Evolutionary conservation across 2,329 filamentous ascomycete species (phyloP), one percentile per base, ranked within the genome.

Genomic region (Helicocarpus griseus): DNA sequence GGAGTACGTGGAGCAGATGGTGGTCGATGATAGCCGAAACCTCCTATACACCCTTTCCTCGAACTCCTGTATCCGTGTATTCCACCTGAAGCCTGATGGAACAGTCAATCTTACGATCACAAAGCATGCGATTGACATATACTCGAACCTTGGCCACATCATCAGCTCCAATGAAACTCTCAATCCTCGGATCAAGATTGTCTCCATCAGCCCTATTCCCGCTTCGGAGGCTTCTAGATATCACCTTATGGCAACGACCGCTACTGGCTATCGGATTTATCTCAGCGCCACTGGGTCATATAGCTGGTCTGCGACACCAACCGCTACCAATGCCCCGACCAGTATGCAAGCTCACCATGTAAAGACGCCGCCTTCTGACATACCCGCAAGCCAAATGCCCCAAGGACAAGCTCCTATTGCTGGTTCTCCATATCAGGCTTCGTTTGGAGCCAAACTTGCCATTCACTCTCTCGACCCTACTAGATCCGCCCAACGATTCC

Each of bases 311-410:
- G 70, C 73, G 51, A 75, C 81, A 28, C 78, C 77, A 13, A 78
- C 79, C 21, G 76, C 79, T 19, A 77, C 80, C 6, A 83, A 77
- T 53, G 83, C 87, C 0, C 90, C 93, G 0, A 90, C 87, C 60
- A 96, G 89, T 69, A 96, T 98, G 89, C 90, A 96, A 68, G 83
- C 96, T n/a, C 86, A 94, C 60, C 93, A 95, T 63, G 88, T 98
- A 68, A 94, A 93, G 64, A 95, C 95, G 53, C 93, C 94, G 1
- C 93, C 93, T 69, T 53, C 69, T 58, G 55, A 68, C 59, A 57
- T 56, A 47, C 53, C 58, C 53, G 43, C 64, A 52, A 45, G 58
- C 22, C 60, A 51, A 68, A 64, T 55, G 55, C 56, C 56, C 56
- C 55, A 56, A 49, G 55, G 19, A 40, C 19, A 28, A 4, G 21